Conservation (phyloP, 2,329 filamentous ascomycete genomes). For the Fusarium scirpi region DNA sequence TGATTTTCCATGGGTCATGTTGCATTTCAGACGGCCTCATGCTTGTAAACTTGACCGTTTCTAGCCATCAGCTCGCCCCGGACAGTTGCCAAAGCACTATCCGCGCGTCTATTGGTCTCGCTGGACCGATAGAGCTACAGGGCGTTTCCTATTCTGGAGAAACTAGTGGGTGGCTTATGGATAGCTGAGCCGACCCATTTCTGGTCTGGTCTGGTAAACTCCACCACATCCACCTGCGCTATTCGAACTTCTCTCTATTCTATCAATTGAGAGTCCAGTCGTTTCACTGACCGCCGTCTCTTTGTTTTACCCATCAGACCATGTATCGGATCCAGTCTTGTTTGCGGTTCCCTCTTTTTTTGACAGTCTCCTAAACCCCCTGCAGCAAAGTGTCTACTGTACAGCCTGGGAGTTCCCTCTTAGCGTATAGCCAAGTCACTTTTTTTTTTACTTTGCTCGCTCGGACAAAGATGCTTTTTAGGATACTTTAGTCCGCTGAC, state of each 20-base stretch:
- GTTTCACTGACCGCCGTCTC: slow-evolving; percentile 22
- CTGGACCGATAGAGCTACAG: slow-evolving; percentile 31
- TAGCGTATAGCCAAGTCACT: slow-evolving; percentile 19
- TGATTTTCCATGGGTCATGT: slow-evolving; percentile 18
- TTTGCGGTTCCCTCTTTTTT: not conserved
- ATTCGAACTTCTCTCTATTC: slow-evolving; percentile 20
- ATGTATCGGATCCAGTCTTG: not conserved
- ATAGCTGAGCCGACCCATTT: slow-evolving; percentile 42
- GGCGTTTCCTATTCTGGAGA: slow-evolving; percentile 41
- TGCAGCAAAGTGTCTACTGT: slow-evolving; percentile 20
- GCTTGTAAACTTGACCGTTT: slow-evolving; percentile 39
- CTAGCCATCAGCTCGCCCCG: slow-evolving; percentile 46
- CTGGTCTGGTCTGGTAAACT: slow-evolving; percentile 17
- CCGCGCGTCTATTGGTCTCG: slow-evolving; percentile 48
- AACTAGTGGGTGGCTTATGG: slow-evolving; percentile 46
- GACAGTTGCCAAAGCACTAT: slow-evolving; percentile 40
- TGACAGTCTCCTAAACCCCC: slow-evolving; percentile 7
- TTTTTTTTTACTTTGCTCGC: slow-evolving; percentile 23
- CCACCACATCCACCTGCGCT: slow-evolving; percentile 30
- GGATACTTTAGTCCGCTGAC: slow-evolving; percentile 6
- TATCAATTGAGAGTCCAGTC: not conserved
- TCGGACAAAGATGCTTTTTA: slow-evolving; percentile 18
- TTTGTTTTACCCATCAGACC: slow-evolving; percentile 1
- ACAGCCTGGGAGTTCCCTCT: not conserved
- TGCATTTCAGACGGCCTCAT: slow-evolving; percentile 44